Evolutionary conservation across 2,329 filamentous ascomycete genomes (phyloP).

Genomic region (Colletotrichum echinochloae): DNA sequence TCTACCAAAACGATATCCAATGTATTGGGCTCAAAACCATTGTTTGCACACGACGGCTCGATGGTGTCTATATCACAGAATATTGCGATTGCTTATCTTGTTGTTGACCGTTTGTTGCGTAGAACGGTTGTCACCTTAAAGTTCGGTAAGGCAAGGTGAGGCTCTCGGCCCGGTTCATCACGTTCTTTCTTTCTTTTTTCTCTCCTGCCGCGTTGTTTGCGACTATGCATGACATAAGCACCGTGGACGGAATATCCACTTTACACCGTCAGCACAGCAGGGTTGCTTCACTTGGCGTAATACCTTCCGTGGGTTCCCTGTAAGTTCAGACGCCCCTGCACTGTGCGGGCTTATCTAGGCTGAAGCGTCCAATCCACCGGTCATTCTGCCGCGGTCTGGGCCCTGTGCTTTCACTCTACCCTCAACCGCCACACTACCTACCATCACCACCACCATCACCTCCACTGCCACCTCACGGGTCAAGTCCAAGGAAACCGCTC

Average conservation of each 20-base stretch:
- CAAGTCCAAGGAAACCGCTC: conserved; percentile 3
- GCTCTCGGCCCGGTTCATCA: neutral
- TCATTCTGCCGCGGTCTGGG: conserved; percentile 3
- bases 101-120: neutral
- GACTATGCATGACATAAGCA: conserved; percentile 31
- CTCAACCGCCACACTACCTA: conserved; percentile 29
- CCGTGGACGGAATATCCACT: neutral
- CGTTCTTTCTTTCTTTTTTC: neutral
- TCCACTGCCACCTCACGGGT: neutral
- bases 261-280: neutral
- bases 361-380: conserved; percentile 12
- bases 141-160: neutral
- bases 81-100: neutral
- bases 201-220: neutral
- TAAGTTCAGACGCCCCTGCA: conserved; percentile 22
- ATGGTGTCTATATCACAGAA: neutral
- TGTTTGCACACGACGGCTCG: neutral
- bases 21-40: conserved; percentile 16
- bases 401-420: neutral
- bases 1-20: conserved; percentile 39
- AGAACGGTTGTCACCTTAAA: neutral
- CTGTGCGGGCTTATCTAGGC: conserved; percentile 39
- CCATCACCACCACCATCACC: neutral
- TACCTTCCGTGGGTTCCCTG: conserved; percentile 2
- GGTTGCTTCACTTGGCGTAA: conserved; percentile 21